Evolutionary conservation across 257 asterid species (phyloP).

Genomic region (Scutellaria minor): DNA sequence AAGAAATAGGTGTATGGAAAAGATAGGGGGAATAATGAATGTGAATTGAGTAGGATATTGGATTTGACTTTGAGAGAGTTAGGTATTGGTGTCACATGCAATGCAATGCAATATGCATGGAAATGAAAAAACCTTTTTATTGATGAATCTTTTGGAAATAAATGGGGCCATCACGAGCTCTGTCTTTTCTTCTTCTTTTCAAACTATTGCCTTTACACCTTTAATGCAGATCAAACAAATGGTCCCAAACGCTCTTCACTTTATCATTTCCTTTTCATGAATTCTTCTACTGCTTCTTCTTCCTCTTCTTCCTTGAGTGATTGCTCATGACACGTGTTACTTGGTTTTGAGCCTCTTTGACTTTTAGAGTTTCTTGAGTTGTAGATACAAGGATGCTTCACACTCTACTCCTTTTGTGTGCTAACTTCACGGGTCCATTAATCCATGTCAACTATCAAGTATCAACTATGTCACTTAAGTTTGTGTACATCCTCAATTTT

Average conservation of each 20-base stretch:
- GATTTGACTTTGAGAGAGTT: constrained; percentile 54
- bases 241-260: constrained; percentile 32
- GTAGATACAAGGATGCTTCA: background rate
- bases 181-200: constrained; percentile 38
- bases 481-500: too few relatives aligned
- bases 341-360: background rate
- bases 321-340: constrained; percentile 26
- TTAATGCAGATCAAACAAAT: constrained; percentile 36
- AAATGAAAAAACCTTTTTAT: constrained; percentile 31
- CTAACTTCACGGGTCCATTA: too few relatives aligned
- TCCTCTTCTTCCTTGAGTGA: background rate
- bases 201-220: constrained; percentile 41
- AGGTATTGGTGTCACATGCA: constrained; percentile 65
- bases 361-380: background rate
- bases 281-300: constrained; percentile 8
- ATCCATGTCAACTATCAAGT: too few relatives aligned
- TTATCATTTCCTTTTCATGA: constrained; percentile 23
- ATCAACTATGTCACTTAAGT: too few relatives aligned
- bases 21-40: constrained; percentile 29
- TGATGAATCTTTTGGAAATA: constrained; percentile 19
- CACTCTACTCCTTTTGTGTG: background rate
- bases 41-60: constrained; percentile 15
- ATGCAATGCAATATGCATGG: background rate
- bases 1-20: background rate
- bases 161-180: constrained; percentile 49